A percentile compares a stretch with the other conserved stretches of the same genome.
phyloP scores from a whole-genome alignment of 331 rosid species.

The Telfairia occidentalis region DNA sequence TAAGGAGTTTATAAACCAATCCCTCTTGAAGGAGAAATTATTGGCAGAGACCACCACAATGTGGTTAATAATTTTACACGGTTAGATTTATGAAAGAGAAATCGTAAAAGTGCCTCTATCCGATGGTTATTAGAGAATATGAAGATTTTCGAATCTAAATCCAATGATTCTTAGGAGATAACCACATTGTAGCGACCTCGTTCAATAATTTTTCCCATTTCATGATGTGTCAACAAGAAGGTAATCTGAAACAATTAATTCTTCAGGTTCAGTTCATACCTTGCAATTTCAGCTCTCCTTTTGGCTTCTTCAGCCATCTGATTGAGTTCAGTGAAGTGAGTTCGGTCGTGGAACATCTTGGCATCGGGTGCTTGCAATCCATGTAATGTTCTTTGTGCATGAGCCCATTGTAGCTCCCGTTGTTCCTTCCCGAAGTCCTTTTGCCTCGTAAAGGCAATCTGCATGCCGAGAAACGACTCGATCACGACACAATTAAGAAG shows the following conservation, averaged over 20 bases:
- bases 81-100: no score
- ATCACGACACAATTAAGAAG: background rate
- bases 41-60: no score
- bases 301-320: conserved; percentile 86
- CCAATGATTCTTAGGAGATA: no score
- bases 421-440: conserved; percentile 75
- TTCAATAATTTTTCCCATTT: no score
- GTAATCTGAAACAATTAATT: background rate
- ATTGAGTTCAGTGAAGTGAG: conserved; percentile 42
- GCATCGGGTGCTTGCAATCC: conserved; percentile 71
- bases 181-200: no score
- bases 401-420: conserved; percentile 76
- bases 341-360: conserved; percentile 47
- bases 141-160: no score
- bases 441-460: conserved; percentile 79
- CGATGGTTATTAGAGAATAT: no score
- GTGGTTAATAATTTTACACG: no score
- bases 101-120: no score
- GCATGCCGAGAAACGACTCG: background rate
- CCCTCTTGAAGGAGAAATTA: no score
- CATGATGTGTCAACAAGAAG: background rate
- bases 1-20: background rate
- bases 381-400: conserved; percentile 72
- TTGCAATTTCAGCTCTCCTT: conserved; percentile 75
- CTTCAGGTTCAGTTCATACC: conserved; percentile 24